Evolutionary conservation across 352 stramenopile species (phyloP).

Genomic region (Albugo candida): DNA sequence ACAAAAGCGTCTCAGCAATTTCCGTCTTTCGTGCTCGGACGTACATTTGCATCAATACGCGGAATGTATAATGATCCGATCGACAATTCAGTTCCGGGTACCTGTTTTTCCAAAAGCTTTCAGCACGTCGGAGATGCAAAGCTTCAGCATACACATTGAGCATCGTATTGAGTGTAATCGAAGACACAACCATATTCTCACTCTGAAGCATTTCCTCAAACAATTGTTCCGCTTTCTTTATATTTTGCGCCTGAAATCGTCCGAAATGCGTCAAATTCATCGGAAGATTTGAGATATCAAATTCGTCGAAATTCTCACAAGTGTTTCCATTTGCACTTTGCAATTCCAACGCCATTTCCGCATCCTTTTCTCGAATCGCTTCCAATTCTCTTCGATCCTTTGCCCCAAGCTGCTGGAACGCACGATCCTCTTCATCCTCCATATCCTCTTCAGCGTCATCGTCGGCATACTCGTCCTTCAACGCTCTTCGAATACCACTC

Average conservation of each 20-base stretch:
- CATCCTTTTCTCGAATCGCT: constrained; percentile 18
- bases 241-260: constrained; percentile 47
- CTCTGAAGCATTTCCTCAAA: constrained; percentile 33
- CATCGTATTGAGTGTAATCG: constrained; percentile 56
- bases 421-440: constrained; percentile 17
- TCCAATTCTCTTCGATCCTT: constrained; percentile 16
- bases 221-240: constrained; percentile 32
- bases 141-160: constrained; percentile 61
- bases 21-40: constrained; percentile 37
- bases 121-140: constrained; percentile 28
- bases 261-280: constrained; percentile 53
- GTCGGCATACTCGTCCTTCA: constrained; percentile 22
- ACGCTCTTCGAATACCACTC: constrained; percentile 27
- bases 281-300: constrained; percentile 11
- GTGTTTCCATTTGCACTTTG: no score
- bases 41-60: constrained; percentile 69
- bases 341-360: constrained; percentile 3
- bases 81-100: constrained; percentile 24
- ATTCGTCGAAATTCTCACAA: no score
- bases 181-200: constrained; percentile 14
- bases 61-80: constrained; percentile 46
- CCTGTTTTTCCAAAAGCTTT: constrained; percentile 23
- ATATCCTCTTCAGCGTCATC: constrained; percentile 24
- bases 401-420: constrained; percentile 15
- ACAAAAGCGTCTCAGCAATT: constrained; percentile 25